Conservation (phyloP, 2,329 filamentous ascomycete species). For the Nemania abortiva region DNA sequence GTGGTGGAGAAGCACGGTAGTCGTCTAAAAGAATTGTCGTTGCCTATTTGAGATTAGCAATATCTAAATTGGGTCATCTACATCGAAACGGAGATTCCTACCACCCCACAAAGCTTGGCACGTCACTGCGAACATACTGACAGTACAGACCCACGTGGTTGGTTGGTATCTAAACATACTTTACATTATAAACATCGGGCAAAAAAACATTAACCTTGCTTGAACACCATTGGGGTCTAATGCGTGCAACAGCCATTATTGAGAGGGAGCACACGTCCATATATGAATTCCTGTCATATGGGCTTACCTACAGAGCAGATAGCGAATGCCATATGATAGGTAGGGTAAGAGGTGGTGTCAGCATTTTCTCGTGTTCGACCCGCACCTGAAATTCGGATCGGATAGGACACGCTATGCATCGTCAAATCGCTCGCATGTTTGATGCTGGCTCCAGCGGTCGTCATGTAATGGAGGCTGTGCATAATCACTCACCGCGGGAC, state of each 20-base stretch:
- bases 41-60: background rate
- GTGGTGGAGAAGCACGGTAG: no score
- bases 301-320: background rate
- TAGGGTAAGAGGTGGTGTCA: constrained; percentile 10
- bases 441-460: background rate
- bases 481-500: background rate
- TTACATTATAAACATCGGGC: background rate
- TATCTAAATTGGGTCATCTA: no score
- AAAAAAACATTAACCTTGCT: background rate
- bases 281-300: background rate
- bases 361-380: constrained; percentile 26
- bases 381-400: background rate
- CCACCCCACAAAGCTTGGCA: constrained; percentile 1
- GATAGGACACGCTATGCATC: background rate
- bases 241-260: background rate
- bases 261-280: background rate
- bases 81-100: no score
- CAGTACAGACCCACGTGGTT: background rate
- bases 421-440: background rate
- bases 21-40: background rate
- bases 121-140: background rate
- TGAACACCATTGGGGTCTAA: background rate
- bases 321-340: background rate
- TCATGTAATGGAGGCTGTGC: constrained; percentile 4
- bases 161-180: background rate